phyloP scores from a whole-genome alignment of 1,284 basidiomycete genomes.

The Peniophora sp. region DNA sequence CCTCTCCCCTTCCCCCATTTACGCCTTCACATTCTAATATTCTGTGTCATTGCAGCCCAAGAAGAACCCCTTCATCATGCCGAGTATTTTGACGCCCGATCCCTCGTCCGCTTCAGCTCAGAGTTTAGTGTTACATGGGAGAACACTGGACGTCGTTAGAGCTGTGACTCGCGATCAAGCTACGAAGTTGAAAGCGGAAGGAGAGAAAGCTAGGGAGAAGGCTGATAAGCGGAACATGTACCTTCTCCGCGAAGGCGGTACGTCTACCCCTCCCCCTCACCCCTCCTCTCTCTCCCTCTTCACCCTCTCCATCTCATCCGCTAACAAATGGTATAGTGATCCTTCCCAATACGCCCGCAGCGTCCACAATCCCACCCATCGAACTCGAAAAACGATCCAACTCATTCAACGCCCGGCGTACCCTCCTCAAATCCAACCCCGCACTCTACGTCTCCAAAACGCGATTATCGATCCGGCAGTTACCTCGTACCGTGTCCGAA shows the following conservation, averaged over 20 bases:
- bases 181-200: conserved; percentile 77
- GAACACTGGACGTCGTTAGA: conserved; percentile 84
- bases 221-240: conserved; percentile 96
- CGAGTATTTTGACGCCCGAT: conserved; percentile 91
- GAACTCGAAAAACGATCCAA: conserved; percentile 80
- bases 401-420: conserved; percentile 78
- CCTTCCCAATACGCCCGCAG: conserved; percentile 77
- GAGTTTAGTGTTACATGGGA: conserved; percentile 83
- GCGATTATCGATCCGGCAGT: conserved; percentile 87
- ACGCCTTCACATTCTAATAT: not conserved
- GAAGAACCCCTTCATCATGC: conserved; percentile 80
- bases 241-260: conserved; percentile 91
- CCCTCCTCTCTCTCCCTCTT: not conserved
- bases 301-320: not conserved
- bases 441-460: conserved; percentile 92
- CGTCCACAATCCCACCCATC: conserved; percentile 54
- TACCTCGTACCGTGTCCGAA: conserved; percentile 88
- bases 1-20: not conserved
- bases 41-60: conserved; percentile 31
- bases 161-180: conserved; percentile 92
- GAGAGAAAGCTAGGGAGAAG: conserved; percentile 80
- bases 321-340: conserved; percentile 50
- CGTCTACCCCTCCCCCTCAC: too few species aligned
- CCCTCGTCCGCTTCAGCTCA: conserved; percentile 83
- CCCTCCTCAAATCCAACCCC: conserved; percentile 83